phyloP scores from a whole-genome alignment of 2,329 filamentous ascomycete genomes.

The Pseudogymnoascus sp. region DNA sequence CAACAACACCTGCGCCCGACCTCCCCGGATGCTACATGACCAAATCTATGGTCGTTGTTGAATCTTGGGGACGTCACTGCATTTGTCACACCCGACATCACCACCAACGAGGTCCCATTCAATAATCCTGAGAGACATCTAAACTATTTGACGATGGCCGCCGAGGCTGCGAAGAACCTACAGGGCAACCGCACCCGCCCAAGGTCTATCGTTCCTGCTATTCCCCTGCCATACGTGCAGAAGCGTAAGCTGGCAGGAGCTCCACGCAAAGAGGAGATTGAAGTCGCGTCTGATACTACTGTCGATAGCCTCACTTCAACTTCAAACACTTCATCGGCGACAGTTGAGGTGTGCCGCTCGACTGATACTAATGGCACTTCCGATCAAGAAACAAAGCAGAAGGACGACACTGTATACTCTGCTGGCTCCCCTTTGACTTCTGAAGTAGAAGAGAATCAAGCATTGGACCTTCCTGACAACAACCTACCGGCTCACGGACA shows the following conservation, averaged over 20 bases:
- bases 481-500: background rate
- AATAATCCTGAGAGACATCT: conserved; percentile 8
- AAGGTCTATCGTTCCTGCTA: conserved; percentile 26
- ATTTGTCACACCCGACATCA: conserved; percentile 5
- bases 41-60: conserved; percentile 27
- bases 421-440: background rate
- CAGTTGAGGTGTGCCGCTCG: background rate
- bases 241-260: conserved; percentile 24
- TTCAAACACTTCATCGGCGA: conserved; percentile 3
- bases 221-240: conserved; percentile 28
- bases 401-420: background rate
- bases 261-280: conserved; percentile 19
- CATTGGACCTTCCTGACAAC: conserved; percentile 1
- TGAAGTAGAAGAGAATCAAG: background rate
- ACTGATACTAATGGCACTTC: conserved; percentile 4
- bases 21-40: conserved; percentile 30
- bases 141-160: conserved; percentile 24
- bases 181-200: conserved; percentile 26
- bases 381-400: background rate
- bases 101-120: conserved; percentile 10
- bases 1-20: conserved; percentile 14
- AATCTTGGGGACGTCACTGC: conserved; percentile 31
- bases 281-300: conserved; percentile 12
- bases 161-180: conserved; percentile 23
- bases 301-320: background rate